Conservation (phyloP, 345 rosid genomes). For the Aurinia saxatilis region DNA sequence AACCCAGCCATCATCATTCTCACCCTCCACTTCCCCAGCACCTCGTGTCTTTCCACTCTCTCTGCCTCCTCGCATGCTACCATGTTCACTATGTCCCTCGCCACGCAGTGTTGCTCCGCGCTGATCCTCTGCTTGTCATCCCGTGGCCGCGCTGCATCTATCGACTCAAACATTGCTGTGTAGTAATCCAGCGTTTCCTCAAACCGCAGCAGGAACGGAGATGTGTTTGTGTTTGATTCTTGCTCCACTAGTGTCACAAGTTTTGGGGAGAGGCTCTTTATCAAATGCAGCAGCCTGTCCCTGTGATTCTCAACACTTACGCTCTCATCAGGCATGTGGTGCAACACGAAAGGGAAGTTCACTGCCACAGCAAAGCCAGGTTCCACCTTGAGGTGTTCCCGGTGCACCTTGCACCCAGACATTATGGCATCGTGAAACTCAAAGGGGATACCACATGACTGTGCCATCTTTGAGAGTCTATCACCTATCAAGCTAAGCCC, state of each 20-base stretch:
- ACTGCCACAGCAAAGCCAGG: constrained; percentile 81
- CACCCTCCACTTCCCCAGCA: constrained; percentile 62
- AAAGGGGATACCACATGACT: constrained; percentile 51
- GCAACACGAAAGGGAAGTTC: constrained; percentile 79
- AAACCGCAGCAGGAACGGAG: constrained; percentile 59
- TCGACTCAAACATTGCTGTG: constrained; percentile 77
- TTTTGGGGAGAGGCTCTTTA: constrained; percentile 76
- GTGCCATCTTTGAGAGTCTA: constrained; percentile 45
- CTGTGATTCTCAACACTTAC: constrained; percentile 72
- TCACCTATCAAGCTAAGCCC: constrained; percentile 68
- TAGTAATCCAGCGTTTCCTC: constrained; percentile 61
- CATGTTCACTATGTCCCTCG: constrained; percentile 84
- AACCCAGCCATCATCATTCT: constrained; percentile 72
- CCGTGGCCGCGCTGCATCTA: constrained; percentile 48
- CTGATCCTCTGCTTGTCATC: constrained; percentile 61
- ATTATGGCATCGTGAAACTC: constrained; percentile 76
- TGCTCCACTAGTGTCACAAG: constrained; percentile 72
- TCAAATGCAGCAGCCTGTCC: constrained; percentile 67
- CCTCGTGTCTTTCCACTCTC: constrained; percentile 81
- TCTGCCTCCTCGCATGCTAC: constrained; percentile 73
- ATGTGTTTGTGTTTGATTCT: constrained; percentile 79
- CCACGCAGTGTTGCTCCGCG: constrained; percentile 83
- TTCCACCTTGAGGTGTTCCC: constrained; percentile 48
- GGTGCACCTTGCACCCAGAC: constrained; percentile 58
- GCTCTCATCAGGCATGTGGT: constrained; percentile 99